Evolutionary conservation across 2,329 filamentous ascomycete genomes (phyloP).

Genomic region (Phaeosphaeria sp.): DNA sequence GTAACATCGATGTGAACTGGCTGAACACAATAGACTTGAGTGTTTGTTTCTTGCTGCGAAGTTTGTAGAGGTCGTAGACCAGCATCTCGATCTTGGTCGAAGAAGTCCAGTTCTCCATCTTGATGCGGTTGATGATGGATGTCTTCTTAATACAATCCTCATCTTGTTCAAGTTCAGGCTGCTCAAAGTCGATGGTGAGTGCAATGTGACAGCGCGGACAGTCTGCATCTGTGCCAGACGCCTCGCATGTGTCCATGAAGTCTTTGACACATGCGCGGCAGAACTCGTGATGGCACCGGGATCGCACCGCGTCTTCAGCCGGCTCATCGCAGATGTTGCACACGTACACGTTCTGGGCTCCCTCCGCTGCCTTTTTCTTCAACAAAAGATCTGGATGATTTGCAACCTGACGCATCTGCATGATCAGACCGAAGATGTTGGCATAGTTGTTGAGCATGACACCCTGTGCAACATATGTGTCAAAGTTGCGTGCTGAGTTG

Average conservation of each 20-base stretch:
- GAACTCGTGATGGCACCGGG: slow-evolving; percentile 91
- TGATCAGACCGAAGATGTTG: slow-evolving; percentile 98
- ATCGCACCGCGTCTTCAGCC: slow-evolving; percentile 91
- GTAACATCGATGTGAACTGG: slow-evolving; percentile 96
- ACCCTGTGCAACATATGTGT: slow-evolving; percentile 93
- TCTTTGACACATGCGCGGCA: slow-evolving; percentile 81
- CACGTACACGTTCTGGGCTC: slow-evolving; percentile 87
- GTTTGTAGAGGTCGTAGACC: slow-evolving; percentile 89
- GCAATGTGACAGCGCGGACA: slow-evolving; percentile 93
- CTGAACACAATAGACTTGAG: slow-evolving; percentile 98
- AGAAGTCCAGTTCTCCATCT: slow-evolving; percentile 98
- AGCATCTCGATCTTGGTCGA: slow-evolving; percentile 98
- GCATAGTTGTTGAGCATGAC: slow-evolving; percentile 90
- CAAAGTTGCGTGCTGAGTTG: slow-evolving; percentile 84
- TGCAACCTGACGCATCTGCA: slow-evolving; percentile 98
- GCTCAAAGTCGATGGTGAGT: slow-evolving; percentile 89
- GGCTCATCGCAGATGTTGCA: slow-evolving; percentile 97
- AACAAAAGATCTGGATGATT: slow-evolving; percentile 95
- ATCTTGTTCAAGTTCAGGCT: slow-evolving; percentile 93
- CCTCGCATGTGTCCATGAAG: slow-evolving; percentile 79
- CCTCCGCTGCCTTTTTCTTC: slow-evolving; percentile 78
- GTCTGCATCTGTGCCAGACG: slow-evolving; percentile 64
- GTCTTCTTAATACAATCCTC: slow-evolving; percentile 87
- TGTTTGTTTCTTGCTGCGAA: slow-evolving; percentile 89
- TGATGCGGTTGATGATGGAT: slow-evolving; percentile 97